Evolutionary conservation across 2,329 filamentous ascomycete genomes (phyloP), one percentile per base, ranked within the genome.

Genomic region (Calonectria hongkongensis): DNA sequence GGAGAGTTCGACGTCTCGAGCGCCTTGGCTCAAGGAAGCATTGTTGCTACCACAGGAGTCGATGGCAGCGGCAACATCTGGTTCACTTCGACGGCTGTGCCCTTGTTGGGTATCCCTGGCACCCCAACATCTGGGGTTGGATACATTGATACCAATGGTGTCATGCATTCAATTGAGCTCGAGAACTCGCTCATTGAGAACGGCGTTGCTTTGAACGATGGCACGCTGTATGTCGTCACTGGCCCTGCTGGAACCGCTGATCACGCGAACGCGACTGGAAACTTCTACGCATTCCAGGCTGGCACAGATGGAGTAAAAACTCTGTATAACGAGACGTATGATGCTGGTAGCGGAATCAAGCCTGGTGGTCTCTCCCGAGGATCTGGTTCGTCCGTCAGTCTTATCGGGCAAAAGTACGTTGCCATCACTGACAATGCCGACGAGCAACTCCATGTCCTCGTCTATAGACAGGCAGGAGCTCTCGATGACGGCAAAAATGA

Each of bases 201-300:
- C 27, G n/a, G 30, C 4, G n/a, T 56, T 16, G 30, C 51, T 36
- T 2, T 39, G 3, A 21, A 39, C n/a, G 30, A 28, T 16, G n/a
- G 21, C 10, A 56, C 30, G 10, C n/a, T 56, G 15, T 56, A 56
- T 16, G 30, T 39, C 4, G 8, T 56, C 30, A 56, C 51, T 6
- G 30, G 51, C 3, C 51, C 51, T 8, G 30, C 51, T 13, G 30
- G 51, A 16, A 36, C 30, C 9, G 30, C n/a, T 18, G 30, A 56
- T 5, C 30, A 56, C 13, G 18, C 51, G 13, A 56, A 56, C 21
- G 51, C 30, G 5, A 36, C 30, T 15, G 51, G 51, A 3, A 21
- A 39, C 30, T 56, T 56, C 10, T 56, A 56, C 16, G 51, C 51
- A 13, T 36, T 56, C 18, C 51, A 54, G 28, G 50, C 50, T 8